Conservation (phyloP, 352 stramenopile genomes). For the Phytophthora cryptogea region DNA sequence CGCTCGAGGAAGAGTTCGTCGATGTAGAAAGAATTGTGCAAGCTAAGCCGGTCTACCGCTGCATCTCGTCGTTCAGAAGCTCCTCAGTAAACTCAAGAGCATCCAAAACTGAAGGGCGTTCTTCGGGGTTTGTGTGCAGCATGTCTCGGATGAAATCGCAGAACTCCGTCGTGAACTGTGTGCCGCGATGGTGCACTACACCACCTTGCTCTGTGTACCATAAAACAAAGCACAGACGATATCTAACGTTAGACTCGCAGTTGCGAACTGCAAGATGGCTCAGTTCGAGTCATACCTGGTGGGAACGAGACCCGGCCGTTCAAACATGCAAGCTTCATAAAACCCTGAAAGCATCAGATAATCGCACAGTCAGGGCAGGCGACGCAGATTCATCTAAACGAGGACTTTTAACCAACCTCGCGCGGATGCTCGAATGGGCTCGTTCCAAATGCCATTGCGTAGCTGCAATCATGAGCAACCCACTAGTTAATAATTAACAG, state of each 20-base stretch:
- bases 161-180: slow-evolving; percentile 78
- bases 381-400: background rate
- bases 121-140: slow-evolving; percentile 82
- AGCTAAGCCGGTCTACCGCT: slow-evolving; percentile 26
- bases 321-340: slow-evolving; percentile 84
- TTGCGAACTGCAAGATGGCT: background rate
- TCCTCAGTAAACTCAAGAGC: slow-evolving; percentile 85
- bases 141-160: slow-evolving; percentile 90
- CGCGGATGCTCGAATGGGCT: slow-evolving; percentile 81
- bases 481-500: slow-evolving; percentile 6
- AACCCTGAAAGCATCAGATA: slow-evolving; percentile 45
- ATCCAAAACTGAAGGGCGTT: slow-evolving; percentile 78
- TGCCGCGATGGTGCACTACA: slow-evolving; percentile 63
- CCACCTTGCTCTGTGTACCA: slow-evolving; percentile 58
- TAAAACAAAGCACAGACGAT: background rate
- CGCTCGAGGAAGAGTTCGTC: background rate
- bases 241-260: background rate
- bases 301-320: slow-evolving; percentile 82
- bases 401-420: slow-evolving; percentile 39
- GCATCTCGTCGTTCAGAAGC: slow-evolving; percentile 70
- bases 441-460: slow-evolving; percentile 84
- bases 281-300: slow-evolving; percentile 40
- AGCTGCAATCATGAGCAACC: slow-evolving; percentile 34
- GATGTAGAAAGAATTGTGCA: slow-evolving; percentile 7
- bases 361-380: background rate